phyloP scores from a whole-genome alignment of 2,329 filamentous ascomycete genomes.

The Fusarium bulbicola region DNA sequence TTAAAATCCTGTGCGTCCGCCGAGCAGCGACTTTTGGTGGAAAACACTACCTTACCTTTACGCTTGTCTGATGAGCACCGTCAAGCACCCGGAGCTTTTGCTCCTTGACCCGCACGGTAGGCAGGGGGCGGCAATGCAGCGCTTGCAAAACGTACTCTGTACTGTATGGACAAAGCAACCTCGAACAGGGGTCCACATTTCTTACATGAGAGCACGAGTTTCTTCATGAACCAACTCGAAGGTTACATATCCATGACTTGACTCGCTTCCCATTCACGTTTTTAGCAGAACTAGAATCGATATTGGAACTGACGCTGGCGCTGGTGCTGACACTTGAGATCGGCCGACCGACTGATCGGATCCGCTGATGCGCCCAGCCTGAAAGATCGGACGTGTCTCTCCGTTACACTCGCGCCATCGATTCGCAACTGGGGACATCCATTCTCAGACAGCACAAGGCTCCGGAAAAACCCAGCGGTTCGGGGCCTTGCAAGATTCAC shows the following conservation, averaged over 20 bases:
- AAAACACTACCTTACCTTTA: conserved; percentile 30
- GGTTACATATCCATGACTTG: not conserved
- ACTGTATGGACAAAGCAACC: conserved; percentile 13
- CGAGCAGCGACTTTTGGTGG: conserved; percentile 37
- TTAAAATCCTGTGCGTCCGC: conserved; percentile 44
- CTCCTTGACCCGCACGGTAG: conserved; percentile 46
- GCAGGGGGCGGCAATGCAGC: conserved; percentile 43
- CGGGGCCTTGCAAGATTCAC: not conserved
- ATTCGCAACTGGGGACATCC: conserved; percentile 6
- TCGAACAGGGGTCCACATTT: conserved; percentile 31
- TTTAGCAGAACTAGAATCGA: not conserved
- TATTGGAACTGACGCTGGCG: not conserved
- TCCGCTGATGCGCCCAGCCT: not conserved
- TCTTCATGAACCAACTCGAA: conserved; percentile 1
- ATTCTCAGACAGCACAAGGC: not conserved
- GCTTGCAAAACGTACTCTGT: conserved; percentile 39
- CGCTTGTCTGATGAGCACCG: conserved; percentile 40
- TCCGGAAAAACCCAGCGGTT: conserved; percentile 2
- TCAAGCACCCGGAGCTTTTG: conserved; percentile 47
- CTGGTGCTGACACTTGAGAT: not conserved
- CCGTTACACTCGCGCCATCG: conserved; percentile 29
- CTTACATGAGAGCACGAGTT: conserved; percentile 3
- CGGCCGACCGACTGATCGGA: conserved; percentile 1
- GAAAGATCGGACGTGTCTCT: not conserved
- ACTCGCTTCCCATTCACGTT: not conserved